phyloP scores from a whole-genome alignment of 75 land plant genomes.

The Chamaecyparis obtusa region DNA sequence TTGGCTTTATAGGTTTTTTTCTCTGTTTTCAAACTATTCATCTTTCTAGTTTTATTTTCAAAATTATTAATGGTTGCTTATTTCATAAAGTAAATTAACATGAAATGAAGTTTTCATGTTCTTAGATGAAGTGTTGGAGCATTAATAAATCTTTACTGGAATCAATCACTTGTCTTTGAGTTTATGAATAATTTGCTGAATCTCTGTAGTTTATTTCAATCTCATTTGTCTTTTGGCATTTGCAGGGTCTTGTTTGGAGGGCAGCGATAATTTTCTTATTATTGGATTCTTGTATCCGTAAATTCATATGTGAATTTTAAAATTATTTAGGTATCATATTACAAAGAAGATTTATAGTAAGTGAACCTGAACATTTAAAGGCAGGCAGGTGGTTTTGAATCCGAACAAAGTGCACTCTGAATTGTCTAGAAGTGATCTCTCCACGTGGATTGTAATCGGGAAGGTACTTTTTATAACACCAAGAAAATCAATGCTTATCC shows the following conservation, averaged over 20 bases:
- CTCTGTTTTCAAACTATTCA: not conserved
- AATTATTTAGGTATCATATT: not conserved
- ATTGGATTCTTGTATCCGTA: slow-evolving; percentile 6
- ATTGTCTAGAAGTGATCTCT: not conserved
- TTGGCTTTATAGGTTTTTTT: not conserved
- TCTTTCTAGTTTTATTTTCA: not conserved
- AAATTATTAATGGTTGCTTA: not conserved
- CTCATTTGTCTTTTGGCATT: not conserved
- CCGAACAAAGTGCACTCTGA: slow-evolving; percentile 7
- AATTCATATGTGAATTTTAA: not conserved
- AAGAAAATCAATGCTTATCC: not conserved
- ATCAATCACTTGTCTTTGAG: not conserved
- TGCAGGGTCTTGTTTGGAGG: slow-evolving; percentile 11
- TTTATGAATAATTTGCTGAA: not conserved
- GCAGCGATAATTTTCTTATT: not conserved
- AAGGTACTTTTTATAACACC: slow-evolving; percentile 1
- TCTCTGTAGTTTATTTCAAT: not conserved
- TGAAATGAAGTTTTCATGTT: slow-evolving; percentile 2
- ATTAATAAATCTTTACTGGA: not conserved
- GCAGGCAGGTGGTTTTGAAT: slow-evolving; percentile 2
- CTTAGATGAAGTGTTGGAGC: not conserved
- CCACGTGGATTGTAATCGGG: not conserved
- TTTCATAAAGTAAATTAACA: not conserved
- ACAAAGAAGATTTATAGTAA: not conserved
- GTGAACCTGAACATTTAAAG: slow-evolving; percentile 9